Evolutionary conservation across 2,329 filamentous ascomycete species (phyloP).

Genomic region (Exophiala mesophila): DNA sequence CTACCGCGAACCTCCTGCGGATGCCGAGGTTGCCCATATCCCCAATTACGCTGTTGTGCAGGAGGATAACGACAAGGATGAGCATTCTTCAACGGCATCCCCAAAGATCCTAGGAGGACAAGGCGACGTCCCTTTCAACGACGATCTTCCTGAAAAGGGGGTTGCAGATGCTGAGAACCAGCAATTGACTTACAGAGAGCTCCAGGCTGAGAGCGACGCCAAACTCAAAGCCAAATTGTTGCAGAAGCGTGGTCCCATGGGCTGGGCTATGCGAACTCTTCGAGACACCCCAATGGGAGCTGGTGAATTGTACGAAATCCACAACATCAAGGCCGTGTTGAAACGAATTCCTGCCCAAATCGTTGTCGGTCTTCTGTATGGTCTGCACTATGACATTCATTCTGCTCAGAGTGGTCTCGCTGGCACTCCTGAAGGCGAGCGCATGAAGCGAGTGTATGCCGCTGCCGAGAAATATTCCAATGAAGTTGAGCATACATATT

Average conservation of each 20-base stretch:
- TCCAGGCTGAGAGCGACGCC: constrained; percentile 57
- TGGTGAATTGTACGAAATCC: constrained; percentile 67
- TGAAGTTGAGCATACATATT: constrained; percentile 60
- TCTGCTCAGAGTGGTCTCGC: constrained; percentile 64
- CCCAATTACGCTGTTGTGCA: constrained; percentile 76
- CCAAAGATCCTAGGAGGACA: neutral
- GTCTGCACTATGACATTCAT: constrained; percentile 78
- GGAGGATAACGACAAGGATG: constrained; percentile 50
- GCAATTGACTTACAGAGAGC: constrained; percentile 31
- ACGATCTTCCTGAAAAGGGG: constrained; percentile 20
- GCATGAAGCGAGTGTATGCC: constrained; percentile 65
- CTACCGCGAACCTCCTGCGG: constrained; percentile 52
- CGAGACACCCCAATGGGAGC: constrained; percentile 68
- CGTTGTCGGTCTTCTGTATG: constrained; percentile 63
- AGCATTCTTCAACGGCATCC: constrained; percentile 5
- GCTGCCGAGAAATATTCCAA: constrained; percentile 62
- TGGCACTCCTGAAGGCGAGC: constrained; percentile 67
- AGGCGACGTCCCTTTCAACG: neutral
- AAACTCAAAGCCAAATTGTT: constrained; percentile 58
- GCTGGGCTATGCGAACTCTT: constrained; percentile 75
- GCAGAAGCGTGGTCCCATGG: constrained; percentile 62
- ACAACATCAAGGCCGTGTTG: constrained; percentile 60
- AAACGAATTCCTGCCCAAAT: constrained; percentile 67
- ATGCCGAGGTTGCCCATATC: constrained; percentile 53
- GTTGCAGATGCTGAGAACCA: constrained; percentile 16